phyloP scores from a whole-genome alignment of 495 filamentous ascomycete genomes.

The Penicillium bialowiezense region DNA sequence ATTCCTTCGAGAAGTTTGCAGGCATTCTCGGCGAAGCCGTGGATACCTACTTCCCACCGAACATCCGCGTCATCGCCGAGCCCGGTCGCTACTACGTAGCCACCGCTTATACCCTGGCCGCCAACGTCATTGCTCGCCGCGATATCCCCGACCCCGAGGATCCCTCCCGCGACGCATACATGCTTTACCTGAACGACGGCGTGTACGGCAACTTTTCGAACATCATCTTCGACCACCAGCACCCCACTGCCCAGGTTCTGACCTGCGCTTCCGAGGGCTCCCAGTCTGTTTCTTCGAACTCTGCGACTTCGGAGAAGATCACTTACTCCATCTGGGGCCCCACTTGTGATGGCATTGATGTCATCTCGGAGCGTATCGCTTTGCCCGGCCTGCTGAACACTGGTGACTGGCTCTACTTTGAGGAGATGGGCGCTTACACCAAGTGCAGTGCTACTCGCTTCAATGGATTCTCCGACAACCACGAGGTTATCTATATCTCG shows the following conservation, averaged over 20 bases:
- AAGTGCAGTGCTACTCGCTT: constrained; percentile 95
- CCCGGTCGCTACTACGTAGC: constrained; percentile 94
- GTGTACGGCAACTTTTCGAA: constrained; percentile 97
- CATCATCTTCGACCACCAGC: constrained; percentile 98
- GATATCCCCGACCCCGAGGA: constrained; percentile 64
- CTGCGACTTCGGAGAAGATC: constrained; percentile 40
- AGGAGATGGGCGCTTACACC: constrained; percentile 98
- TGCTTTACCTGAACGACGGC: constrained; percentile 96
- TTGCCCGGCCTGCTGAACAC: constrained; percentile 75
- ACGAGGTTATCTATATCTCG: constrained; percentile 90
- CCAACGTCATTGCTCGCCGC: constrained; percentile 93
- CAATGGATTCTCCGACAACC: constrained; percentile 95
- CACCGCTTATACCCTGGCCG: constrained; percentile 87
- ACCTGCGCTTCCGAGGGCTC: constrained; percentile 52
- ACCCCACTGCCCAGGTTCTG: constrained; percentile 79
- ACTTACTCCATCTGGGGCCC: constrained; percentile 97
- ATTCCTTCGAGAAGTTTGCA: constrained; percentile 90
- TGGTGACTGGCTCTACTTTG: constrained; percentile 97
- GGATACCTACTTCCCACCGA: constrained; percentile 80
- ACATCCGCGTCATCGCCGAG: constrained; percentile 89
- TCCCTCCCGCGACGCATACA: constrained; percentile 66
- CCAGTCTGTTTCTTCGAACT: constrained; percentile 46
- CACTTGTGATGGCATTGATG: constrained; percentile 96
- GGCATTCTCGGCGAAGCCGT: constrained; percentile 73
- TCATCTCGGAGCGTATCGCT: constrained; percentile 72